Evolutionary conservation across 345 rosid genomes (phyloP).

Genomic region (Draba incana): DNA sequence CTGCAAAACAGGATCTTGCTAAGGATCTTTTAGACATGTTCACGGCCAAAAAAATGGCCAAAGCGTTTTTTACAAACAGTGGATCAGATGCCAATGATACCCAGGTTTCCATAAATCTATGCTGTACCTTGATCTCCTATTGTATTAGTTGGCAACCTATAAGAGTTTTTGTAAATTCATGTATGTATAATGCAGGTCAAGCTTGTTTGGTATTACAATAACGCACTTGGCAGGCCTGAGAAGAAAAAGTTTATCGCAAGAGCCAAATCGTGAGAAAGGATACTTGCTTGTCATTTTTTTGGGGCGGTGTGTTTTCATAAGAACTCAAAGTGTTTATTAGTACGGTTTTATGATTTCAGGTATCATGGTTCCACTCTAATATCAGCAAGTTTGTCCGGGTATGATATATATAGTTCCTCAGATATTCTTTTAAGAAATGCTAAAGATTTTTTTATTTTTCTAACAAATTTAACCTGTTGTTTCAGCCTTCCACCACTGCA

Average conservation of each 20-base stretch:
- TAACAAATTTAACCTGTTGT: background rate
- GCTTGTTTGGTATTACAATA: conserved; percentile 88
- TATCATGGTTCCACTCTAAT: conserved; percentile 93
- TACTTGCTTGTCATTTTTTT: background rate
- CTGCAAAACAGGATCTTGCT: conserved; percentile 83
- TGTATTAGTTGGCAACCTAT: conserved; percentile 17
- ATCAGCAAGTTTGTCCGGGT: conserved; percentile 99
- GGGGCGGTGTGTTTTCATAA: conserved; percentile 8
- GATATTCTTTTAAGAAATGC: background rate
- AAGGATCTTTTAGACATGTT: conserved; percentile 80
- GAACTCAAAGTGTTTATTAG: conserved; percentile 22
- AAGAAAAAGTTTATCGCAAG: conserved; percentile 89
- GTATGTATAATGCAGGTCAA: conserved; percentile 62
- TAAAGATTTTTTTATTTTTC: conserved; percentile 13
- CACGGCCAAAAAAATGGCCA: conserved; percentile 84
- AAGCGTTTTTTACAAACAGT: conserved; percentile 87
- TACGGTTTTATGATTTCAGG: conserved; percentile 47
- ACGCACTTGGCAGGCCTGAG: conserved; percentile 82
- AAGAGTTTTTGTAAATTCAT: background rate
- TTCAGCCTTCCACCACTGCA: conserved; percentile 75
- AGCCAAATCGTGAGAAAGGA: conserved; percentile 55
- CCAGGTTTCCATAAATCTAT: conserved; percentile 55
- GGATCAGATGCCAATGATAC: conserved; percentile 99
- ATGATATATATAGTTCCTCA: conserved; percentile 11
- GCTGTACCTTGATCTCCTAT: background rate